Conservation (phyloP, 805 yeast species). For the Saccharomycopsis microspora region DNA sequence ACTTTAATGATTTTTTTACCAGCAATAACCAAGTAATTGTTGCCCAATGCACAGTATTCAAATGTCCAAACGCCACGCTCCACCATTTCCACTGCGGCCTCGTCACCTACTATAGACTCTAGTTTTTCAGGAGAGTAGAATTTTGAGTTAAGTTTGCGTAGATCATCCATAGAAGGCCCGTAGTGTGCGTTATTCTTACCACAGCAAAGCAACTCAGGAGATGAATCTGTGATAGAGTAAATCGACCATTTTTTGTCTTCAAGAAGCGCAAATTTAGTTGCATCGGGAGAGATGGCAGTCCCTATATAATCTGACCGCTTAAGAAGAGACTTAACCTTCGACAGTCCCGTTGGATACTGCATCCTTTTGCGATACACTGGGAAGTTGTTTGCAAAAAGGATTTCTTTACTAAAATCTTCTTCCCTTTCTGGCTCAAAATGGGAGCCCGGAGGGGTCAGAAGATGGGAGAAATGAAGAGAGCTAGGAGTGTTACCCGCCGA, state of each 20-base stretch:
- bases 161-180: slow-evolving; percentile 37
- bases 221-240: slow-evolving; percentile 35
- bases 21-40: slow-evolving; percentile 44
- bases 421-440: neutral
- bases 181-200: slow-evolving; percentile 63
- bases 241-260: slow-evolving; percentile 68
- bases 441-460: neutral
- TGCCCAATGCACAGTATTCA: slow-evolving; percentile 13
- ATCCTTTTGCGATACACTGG: slow-evolving; percentile 64
- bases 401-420: slow-evolving; percentile 34
- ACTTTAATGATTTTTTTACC: slow-evolving; percentile 63
- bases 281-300: slow-evolving; percentile 52
- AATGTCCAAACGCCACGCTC: slow-evolving; percentile 16
- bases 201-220: slow-evolving; percentile 51
- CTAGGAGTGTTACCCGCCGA: slow-evolving; percentile 2
- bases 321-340: slow-evolving; percentile 21
- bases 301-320: slow-evolving; percentile 25
- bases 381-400: slow-evolving; percentile 64
- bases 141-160: slow-evolving; percentile 22
- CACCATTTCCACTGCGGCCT: slow-evolving; percentile 24
- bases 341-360: slow-evolving; percentile 38
- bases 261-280: slow-evolving; percentile 53
- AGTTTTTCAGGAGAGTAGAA: slow-evolving; percentile 5
- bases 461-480: neutral
- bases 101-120: slow-evolving; percentile 18